Evolutionary conservation across 2,329 filamentous ascomycete genomes (phyloP).

Genomic region (Claviceps digitariae): DNA sequence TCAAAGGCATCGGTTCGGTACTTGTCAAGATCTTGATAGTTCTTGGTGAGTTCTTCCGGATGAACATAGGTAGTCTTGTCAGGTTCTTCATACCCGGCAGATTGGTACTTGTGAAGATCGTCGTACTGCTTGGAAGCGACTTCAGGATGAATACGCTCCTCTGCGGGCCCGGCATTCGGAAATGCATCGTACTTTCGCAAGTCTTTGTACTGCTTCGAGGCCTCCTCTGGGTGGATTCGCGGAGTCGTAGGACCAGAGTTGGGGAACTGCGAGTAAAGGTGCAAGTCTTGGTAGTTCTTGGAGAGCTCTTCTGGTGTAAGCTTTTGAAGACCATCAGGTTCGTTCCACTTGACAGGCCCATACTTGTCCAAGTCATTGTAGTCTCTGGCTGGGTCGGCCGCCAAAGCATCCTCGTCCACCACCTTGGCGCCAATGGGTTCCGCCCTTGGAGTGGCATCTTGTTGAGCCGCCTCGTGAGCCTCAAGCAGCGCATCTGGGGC

Average conservation of each 20-base stretch:
- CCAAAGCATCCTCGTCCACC: not conserved
- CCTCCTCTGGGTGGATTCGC: constrained; percentile 20
- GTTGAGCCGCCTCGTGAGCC: constrained; percentile 7
- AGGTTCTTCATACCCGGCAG: constrained; percentile 17
- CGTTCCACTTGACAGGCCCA: constrained; percentile 6
- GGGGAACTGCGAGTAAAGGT: constrained; percentile 11
- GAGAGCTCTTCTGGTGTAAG: constrained; percentile 15
- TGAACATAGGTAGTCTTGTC: constrained; percentile 15
- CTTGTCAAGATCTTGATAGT: constrained; percentile 27
- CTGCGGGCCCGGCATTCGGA: constrained; percentile 12
- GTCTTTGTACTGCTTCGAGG: constrained; percentile 24
- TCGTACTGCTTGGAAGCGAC: constrained; percentile 20
- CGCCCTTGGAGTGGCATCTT: constrained; percentile 5
- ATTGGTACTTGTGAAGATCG: constrained; percentile 20
- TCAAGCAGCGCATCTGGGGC: constrained; percentile 6
- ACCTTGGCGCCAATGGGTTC: constrained; percentile 7
- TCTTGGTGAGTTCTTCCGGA: constrained; percentile 25
- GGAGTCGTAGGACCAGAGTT: constrained; percentile 13
- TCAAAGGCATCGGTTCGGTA: constrained; percentile 23
- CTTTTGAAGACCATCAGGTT: constrained; percentile 6
- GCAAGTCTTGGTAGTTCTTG: constrained; percentile 18
- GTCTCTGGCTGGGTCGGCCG: not conserved
- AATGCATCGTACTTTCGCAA: constrained; percentile 19
- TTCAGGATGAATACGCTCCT: constrained; percentile 15
- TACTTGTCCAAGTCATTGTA: constrained; percentile 8